These are phyloP conservation scores for Botrytis tulipae DNA, from an alignment of 2,329 filamentous ascomycete genomes.

Conservation along the genomic window DNA sequence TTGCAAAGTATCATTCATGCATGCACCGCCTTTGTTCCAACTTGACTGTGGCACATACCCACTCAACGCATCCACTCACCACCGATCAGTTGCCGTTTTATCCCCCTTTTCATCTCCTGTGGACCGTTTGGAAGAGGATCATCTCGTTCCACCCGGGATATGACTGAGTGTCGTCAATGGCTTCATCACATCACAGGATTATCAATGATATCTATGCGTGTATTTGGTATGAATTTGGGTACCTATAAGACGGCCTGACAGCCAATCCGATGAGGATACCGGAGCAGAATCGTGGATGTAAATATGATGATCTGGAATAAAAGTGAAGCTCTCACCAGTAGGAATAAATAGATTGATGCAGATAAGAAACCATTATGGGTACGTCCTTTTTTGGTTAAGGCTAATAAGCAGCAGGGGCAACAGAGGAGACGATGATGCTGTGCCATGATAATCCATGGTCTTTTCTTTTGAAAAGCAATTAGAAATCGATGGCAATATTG, in stretches of 20 bases:
- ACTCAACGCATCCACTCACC: not conserved
- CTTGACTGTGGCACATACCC: constrained; percentile 11
- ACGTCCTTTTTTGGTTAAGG: not conserved
- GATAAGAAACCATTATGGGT: constrained; percentile 1
- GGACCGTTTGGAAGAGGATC: constrained; percentile 7
- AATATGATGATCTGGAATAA: not conserved
- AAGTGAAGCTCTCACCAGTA: not conserved
- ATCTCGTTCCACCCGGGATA: not conserved
- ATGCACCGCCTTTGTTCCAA: constrained; percentile 13
- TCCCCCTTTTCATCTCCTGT: constrained; percentile 16
- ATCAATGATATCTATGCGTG: not conserved
- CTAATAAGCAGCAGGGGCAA: not conserved
- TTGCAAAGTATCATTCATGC: constrained; percentile 16
- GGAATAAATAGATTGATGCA: constrained; percentile 1
- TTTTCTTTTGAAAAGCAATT: not conserved
- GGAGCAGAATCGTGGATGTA: not conserved
- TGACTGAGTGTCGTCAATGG: constrained; percentile 6
- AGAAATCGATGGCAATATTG: constrained; percentile 1
- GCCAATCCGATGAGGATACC: not conserved
- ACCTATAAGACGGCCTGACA: not conserved
- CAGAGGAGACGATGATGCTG: constrained; percentile 14
- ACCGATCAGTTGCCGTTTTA: constrained; percentile 18
- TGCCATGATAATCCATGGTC: constrained; percentile 2
- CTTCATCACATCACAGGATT: not conserved
- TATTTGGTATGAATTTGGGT: not conserved